Base-by-base conservation (phyloP, 1,139 yeast species). In the Suhomyces coccinellae region DNA sequence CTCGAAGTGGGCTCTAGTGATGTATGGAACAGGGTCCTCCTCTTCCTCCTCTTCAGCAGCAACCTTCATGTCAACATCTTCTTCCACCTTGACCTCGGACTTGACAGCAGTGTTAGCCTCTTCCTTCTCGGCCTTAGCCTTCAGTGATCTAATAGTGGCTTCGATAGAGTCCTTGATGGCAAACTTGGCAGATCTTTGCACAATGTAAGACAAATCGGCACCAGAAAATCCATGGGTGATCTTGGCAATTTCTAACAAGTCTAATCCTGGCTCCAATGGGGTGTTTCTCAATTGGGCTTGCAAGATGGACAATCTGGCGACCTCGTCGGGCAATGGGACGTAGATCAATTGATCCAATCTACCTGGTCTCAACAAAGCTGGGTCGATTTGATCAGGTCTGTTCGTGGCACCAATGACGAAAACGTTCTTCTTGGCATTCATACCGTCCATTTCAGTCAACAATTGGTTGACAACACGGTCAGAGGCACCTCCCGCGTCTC, bases 381-480 rank as follows among this genome's bases (percentile, higher is more conserved):
- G 98, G 65, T 93, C 99, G 57, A 93, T 93, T 75, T 93, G 98
- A 68, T 91, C 97, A 35, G 99, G 99, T 78, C 99, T 85, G 72
- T 93, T 93, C 49, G 99, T 93, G 40, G 99, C 99, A 71, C 99
- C 99, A 73, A 93, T 89, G 47, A 93, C 97, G 63, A 95, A 93
- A 38, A 93, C 99, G 63, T 93, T 93, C 83, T 95, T 93, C 78
- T 93, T 93, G 56, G 97, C 96, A 65, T 93, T 93, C 98, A 95
- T 91, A 81, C 99, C 99, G 70, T 93, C 99, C 99, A 93, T 93
- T 75, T 93, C 99, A 10, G 99, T 95, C 67, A 93, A 82, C 63
- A 93, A 82, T 75, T 93, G 99, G 74, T 93, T 93, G 48, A 95
- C 99, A 54, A 93, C 99, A 71, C 99, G 85, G 73, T 93, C 99